phyloP scores from a whole-genome alignment of 225 moss, liverwort and hornwort genomes.

The Asterella californica region DNA sequence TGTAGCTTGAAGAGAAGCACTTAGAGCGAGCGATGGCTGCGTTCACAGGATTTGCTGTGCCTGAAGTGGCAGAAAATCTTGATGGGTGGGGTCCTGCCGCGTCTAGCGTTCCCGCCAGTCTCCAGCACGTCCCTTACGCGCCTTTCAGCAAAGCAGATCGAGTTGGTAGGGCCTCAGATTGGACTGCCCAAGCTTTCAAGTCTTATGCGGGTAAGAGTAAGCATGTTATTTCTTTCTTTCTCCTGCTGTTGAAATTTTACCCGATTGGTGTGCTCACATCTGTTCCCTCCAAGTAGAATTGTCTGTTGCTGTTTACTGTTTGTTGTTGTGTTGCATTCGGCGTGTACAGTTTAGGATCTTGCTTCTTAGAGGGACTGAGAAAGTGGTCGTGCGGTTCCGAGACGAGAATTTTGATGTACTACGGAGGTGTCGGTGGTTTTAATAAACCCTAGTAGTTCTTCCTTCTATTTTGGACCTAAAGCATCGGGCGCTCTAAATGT shows the following conservation, averaged over 20 bases:
- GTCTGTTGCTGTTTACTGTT: background rate
- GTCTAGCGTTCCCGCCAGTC: slow-evolving; percentile 62
- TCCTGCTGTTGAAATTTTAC: background rate
- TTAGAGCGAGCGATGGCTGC: background rate
- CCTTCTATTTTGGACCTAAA: background rate
- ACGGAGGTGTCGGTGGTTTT: background rate
- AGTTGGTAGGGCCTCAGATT: slow-evolving; percentile 88
- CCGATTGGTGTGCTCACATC: background rate
- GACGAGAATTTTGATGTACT: background rate
- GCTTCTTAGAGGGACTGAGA: background rate
- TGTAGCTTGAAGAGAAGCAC: background rate
- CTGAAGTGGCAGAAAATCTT: slow-evolving; percentile 84
- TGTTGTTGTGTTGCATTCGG: background rate
- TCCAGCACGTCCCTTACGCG: slow-evolving; percentile 94
- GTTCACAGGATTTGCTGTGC: slow-evolving; percentile 57
- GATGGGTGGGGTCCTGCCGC: slow-evolving; percentile 99
- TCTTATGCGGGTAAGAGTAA: slow-evolving; percentile 36
- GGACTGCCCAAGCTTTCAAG: slow-evolving; percentile 94
- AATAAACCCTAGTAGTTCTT: background rate
- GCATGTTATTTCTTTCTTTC: background rate
- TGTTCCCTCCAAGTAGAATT: too few relatives aligned
- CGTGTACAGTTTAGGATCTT: background rate
- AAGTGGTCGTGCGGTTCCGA: too few relatives aligned
- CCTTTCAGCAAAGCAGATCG: slow-evolving; percentile 97
- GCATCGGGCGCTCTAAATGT: background rate